Percentiles rank a stretch among this genome's conserved stretches.
These are phyloP conservation scores for Cetraspora pellucida DNA, from an alignment of 192 early-diverging fungal genomes.

Conservation along the genomic window DNA sequence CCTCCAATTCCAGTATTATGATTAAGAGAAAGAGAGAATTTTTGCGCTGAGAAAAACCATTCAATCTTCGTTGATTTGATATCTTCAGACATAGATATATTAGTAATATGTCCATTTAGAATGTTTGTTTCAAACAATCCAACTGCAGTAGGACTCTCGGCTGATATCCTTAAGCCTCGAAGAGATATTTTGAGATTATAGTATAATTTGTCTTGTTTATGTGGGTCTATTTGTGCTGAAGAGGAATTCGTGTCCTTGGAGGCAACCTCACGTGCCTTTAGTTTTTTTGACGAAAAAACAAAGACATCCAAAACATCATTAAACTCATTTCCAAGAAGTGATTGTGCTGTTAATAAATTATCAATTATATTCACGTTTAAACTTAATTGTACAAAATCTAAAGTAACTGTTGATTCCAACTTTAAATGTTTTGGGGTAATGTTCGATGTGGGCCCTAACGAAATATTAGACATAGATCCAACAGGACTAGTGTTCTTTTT, in stretches of 20 bases:
- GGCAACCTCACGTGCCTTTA: constrained; percentile 7
- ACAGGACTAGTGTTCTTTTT: constrained; percentile 34
- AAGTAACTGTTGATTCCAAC: constrained; percentile 54
- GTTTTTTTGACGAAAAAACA: constrained; percentile 49
- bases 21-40: constrained; percentile 62
- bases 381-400: constrained; percentile 55
- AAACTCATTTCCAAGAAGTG: constrained; percentile 70
- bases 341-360: constrained; percentile 77
- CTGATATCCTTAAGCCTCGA: constrained; percentile 60
- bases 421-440: constrained; percentile 40
- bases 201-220: constrained; percentile 31
- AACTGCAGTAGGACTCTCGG: constrained; percentile 60
- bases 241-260: not conserved
- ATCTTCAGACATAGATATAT: constrained; percentile 35
- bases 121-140: constrained; percentile 63
- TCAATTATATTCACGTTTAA: constrained; percentile 73
- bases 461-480: not conserved
- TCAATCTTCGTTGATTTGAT: constrained; percentile 32
- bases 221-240: not conserved
- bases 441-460: not conserved
- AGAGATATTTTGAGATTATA: constrained; percentile 61
- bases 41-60: constrained; percentile 59
- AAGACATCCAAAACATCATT: constrained; percentile 75
- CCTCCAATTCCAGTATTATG: constrained; percentile 44
- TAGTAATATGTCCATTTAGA: constrained; percentile 63